A percentile compares a stretch with the other conserved stretches of the same genome.
Evolutionary conservation across 305 asterid species (phyloP).

Genomic region (Plantago coronopus): DNA sequence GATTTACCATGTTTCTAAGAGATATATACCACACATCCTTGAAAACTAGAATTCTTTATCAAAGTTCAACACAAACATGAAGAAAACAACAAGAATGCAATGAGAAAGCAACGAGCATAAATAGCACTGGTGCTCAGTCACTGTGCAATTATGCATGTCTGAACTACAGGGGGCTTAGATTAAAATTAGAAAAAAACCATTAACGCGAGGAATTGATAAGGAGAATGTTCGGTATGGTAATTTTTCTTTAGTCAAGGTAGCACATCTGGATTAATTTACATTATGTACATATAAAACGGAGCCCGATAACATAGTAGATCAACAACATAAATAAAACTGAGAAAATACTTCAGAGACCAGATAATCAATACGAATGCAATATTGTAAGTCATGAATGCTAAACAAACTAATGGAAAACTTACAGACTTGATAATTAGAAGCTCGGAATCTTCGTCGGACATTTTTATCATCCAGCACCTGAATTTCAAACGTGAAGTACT

Average conservation of each 20-base stretch:
- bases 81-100: background rate
- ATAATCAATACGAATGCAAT: conserved; percentile 6
- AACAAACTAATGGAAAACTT: conserved; percentile 47
- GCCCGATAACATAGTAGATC: conserved; percentile 7
- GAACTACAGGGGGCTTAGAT: no score
- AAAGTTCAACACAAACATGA: conserved; percentile 2
- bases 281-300: background rate
- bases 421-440: conserved; percentile 98
- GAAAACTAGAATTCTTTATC: background rate
- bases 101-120: background rate
- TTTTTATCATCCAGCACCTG: conserved; percentile 98
- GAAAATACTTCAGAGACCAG: conserved; percentile 3
- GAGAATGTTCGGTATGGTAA: no score
- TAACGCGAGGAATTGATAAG: no score
- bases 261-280: no score
- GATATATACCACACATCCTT: background rate
- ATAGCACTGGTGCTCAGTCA: background rate
- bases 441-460: conserved; percentile 90
- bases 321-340: conserved; percentile 10
- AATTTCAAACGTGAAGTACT: conserved; percentile 91
- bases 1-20: no score
- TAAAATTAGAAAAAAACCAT: no score
- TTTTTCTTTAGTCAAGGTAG: no score
- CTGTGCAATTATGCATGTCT: background rate
- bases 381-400: conserved; percentile 10